Evolutionary conservation across 2,329 filamentous ascomycete species (phyloP), one percentile per base, ranked within the genome.

Genomic region (Sordariomycetes sp.): DNA sequence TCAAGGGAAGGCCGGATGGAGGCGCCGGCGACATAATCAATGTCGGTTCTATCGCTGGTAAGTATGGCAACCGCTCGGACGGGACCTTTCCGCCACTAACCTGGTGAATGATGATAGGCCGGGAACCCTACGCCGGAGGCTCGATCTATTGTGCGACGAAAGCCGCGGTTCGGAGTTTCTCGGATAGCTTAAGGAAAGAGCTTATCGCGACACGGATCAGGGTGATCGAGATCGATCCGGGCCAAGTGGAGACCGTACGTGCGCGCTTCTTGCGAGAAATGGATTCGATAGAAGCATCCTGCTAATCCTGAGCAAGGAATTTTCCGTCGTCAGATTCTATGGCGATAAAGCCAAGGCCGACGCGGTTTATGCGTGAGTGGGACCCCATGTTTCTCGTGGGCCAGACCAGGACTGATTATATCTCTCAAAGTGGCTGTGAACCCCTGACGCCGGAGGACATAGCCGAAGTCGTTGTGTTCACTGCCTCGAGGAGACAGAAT

Each of bases 11-110:
- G 71, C 82, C 74, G 68, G 80, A 93, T 59, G 87, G 88, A 60
- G 92, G 91, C 59, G 77, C 81, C 50, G 93, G 93, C 65, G 94
- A 97, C 70, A 92, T 99, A 70, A 96, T 99, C 76, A 97, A 97
- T 69, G 75, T 97, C 67, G 92, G 92, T 61, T 91, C 87, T 64
- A 92, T 96, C 67, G 92, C 92, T 18, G 92, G 46, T 50, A 50
- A 50, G 20, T 11, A 50, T 50, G 3, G n/a, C 40, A 8, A n/a
- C 40, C 16, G 7, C 40, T 40, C 40, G 14, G 18, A 46, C n/a
- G 3, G 40, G 4, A 32, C 8, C 28, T 32, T 46, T 16, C 7
- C 40, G 40, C 11, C 11, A 14, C 20, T 50, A 24, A 24, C 46
- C 20, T 4, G 14, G 16, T n/a, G 46, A 50, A 11, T 2, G 22